Evolutionary conservation across 2,329 filamentous ascomycete genomes (phyloP).

Genomic region (Monascus ruber): DNA sequence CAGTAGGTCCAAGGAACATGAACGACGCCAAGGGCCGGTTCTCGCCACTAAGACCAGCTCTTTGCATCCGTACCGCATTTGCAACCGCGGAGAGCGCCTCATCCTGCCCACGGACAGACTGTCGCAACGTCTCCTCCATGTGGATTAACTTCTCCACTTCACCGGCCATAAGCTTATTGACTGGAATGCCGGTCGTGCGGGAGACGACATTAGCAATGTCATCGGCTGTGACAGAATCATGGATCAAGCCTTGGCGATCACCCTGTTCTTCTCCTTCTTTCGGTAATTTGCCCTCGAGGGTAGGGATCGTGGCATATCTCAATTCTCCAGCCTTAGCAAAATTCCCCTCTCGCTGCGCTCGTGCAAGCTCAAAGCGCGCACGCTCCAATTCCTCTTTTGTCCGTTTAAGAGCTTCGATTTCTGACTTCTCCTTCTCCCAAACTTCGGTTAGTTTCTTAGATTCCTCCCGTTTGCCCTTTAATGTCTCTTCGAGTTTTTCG

Average conservation of each 20-base stretch:
- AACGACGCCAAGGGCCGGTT: slow-evolving; percentile 87
- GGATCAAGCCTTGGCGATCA: slow-evolving; percentile 55
- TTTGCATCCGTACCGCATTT: slow-evolving; percentile 85
- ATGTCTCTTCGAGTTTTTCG: slow-evolving; percentile 67
- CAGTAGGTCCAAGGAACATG: slow-evolving; percentile 95
- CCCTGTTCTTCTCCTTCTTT: slow-evolving; percentile 51
- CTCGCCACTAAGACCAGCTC: slow-evolving; percentile 81
- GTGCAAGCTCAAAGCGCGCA: slow-evolving; percentile 73
- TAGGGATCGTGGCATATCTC: slow-evolving; percentile 76
- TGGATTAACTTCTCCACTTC: slow-evolving; percentile 90
- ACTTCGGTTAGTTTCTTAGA: slow-evolving; percentile 61
- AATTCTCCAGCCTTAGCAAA: slow-evolving; percentile 86
- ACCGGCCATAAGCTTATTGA: slow-evolving; percentile 81
- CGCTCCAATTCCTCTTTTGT: slow-evolving; percentile 80
- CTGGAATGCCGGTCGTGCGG: slow-evolving; percentile 81
- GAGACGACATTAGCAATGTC: slow-evolving; percentile 91
- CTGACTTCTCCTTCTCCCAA: slow-evolving; percentile 81
- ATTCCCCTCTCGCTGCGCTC: slow-evolving; percentile 76
- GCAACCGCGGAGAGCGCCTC: slow-evolving; percentile 85
- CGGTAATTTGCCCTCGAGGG: slow-evolving; percentile 66
- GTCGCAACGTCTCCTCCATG: slow-evolving; percentile 82
- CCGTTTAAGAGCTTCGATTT: slow-evolving; percentile 79
- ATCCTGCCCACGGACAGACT: slow-evolving; percentile 83
- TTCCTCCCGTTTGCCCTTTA: slow-evolving; percentile 69
- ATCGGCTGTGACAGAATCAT: slow-evolving; percentile 89